Evolutionary conservation across 169 alveolate species (phyloP).

Genomic region (Cryptosporidium xiaoi): DNA sequence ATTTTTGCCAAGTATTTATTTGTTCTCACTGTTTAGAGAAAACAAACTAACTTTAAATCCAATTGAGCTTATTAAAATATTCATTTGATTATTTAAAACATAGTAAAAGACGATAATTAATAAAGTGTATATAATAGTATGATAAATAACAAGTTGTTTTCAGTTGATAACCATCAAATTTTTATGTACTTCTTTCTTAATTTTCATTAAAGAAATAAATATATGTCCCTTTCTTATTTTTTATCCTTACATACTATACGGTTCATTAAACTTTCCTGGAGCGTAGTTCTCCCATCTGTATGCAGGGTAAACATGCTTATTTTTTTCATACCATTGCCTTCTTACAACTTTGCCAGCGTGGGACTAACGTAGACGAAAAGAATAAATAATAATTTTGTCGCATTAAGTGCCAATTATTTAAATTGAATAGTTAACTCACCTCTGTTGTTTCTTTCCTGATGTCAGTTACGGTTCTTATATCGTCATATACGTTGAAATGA

Average conservation of each 20-base stretch:
- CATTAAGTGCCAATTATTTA: background rate
- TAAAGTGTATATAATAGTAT: background rate
- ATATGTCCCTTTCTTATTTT: background rate
- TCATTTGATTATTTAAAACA: background rate
- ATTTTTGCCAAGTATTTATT: slow-evolving; percentile 16
- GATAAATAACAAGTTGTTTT: background rate
- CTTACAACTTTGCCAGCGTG: slow-evolving; percentile 83
- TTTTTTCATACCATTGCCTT: slow-evolving; percentile 83
- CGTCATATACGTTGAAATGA: slow-evolving; percentile 79
- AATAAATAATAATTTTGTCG: background rate
- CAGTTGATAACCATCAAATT: background rate
- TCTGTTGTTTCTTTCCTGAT: slow-evolving; percentile 77
- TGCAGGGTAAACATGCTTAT: slow-evolving; percentile 84
- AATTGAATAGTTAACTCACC: background rate
- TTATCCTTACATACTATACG: slow-evolving; percentile 31
- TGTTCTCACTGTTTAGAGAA: slow-evolving; percentile 33
- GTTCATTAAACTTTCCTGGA: slow-evolving; percentile 66
- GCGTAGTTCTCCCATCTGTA: slow-evolving; percentile 80
- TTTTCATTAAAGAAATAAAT: background rate
- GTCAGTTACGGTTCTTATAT: slow-evolving; percentile 74
- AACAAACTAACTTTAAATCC: slow-evolving; percentile 52
- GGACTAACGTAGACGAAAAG: slow-evolving; percentile 34
- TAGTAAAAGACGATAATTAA: background rate
- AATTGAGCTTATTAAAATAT: slow-evolving; percentile 3
- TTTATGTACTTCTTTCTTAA: background rate